Base-by-base conservation (phyloP, 495 filamentous ascomycete genomes). In the Xylaria curta region DNA sequence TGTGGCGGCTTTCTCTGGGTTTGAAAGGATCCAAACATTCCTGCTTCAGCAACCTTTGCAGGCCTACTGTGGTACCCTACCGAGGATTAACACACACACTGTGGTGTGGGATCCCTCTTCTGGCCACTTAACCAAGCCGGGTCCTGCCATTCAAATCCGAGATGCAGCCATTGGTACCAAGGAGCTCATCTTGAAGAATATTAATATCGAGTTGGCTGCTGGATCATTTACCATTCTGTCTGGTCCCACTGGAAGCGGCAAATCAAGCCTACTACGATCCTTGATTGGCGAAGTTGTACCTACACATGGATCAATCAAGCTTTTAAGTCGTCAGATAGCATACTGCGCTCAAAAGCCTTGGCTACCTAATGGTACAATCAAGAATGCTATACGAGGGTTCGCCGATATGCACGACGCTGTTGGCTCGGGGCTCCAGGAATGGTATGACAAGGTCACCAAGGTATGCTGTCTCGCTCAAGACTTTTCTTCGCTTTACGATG, bases 391-490 rank as follows among this genome's bases (percentile, higher is more conserved):
- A 17, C 42, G 79, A 9, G 80, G 79, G 8, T 9, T 73, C 73
- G 54, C 65, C 51, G 3, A 67, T 66, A 6, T 42, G 4, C 13
- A 46, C 1, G 81, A 90, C 47, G 72, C 42, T 46, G 15, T 53
- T n/a, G 17, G 19, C 0, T 2, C 21, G 21, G 17, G 9, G 49
- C 26, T 6, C 21, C 49, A 84, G 33, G 65, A 58, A 17, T 86
- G 89, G 42, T 93, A 91, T 71, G 80, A 85, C 24, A 71, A 85
- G 46, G 89, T 91, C 3, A 69, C 90, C 15, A 82, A 89, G 47
- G 86, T 86, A 4, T 90, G 88, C 72, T 88, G 88, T 54, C 79
- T 93, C 2, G 72, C 80, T 1, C 80, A 86, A 2, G 91, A 92
- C 76, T 75, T 91, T 28, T 82, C 84, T 0, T 84, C 86, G 64